A percentile compares a stretch with the other conserved stretches of the same genome.
Conservation (phyloP, 208 protist genomes). For the Trypanosoma brucei region DNA sequence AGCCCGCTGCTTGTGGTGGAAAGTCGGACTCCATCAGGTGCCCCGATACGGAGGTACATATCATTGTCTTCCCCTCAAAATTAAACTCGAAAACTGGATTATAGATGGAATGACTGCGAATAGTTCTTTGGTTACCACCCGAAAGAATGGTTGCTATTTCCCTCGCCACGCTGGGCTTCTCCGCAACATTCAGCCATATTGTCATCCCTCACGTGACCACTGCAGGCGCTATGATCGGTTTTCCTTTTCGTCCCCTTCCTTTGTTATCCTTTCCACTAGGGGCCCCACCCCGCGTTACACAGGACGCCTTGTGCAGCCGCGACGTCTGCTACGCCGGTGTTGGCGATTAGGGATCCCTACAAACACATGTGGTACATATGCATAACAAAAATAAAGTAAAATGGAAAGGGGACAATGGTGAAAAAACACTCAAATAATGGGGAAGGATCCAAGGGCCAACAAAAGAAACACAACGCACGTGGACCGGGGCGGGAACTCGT, state of each 20-base stretch:
- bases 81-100: slow-evolving; percentile 83
- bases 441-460: too few species aligned
- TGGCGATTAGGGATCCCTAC: too few species aligned
- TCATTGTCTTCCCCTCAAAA: slow-evolving; percentile 79
- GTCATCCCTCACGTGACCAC: slow-evolving; percentile 31
- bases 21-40: slow-evolving; percentile 96
- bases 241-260: too few species aligned
- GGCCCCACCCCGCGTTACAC: neutral
- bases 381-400: too few species aligned
- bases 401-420: too few species aligned
- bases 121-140: slow-evolving; percentile 37
- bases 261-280: neutral
- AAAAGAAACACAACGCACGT: too few species aligned
- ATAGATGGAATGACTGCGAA: slow-evolving; percentile 49
- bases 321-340: too few species aligned
- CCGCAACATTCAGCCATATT: slow-evolving; percentile 91
- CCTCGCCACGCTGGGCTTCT: slow-evolving; percentile 94
- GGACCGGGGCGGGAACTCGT: too few species aligned
- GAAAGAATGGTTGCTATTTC: slow-evolving; percentile 82
- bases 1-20: slow-evolving; percentile 67
- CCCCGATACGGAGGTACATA: slow-evolving; percentile 95
- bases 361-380: too few species aligned
- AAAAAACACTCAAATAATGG: too few species aligned
- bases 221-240: neutral
- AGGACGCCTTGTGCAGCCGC: too few species aligned